Evolutionary conservation across 2,329 filamentous ascomycete species (phyloP).

Genomic region (Exserohilum turcica): DNA sequence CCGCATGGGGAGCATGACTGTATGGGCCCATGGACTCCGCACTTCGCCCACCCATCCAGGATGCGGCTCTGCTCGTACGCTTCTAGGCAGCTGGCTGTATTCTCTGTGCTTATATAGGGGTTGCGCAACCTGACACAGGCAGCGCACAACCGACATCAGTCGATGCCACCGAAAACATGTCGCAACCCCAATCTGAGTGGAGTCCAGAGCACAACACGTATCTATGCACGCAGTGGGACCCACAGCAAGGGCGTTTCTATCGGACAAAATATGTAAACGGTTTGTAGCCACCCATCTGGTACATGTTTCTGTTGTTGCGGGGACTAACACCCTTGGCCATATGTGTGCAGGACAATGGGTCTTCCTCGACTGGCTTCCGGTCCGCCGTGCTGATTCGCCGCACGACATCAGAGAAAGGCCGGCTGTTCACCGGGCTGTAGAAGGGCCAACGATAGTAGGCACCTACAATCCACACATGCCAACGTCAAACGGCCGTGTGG

Average conservation of each 20-base stretch:
- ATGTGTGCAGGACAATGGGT: neutral
- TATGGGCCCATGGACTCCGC: neutral
- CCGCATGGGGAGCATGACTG: neutral
- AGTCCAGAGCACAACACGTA: neutral
- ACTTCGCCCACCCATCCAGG: neutral
- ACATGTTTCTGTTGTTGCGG: neutral
- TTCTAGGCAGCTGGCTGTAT: neutral
- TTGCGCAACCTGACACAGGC: neutral
- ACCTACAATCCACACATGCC: neutral
- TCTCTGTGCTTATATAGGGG: neutral
- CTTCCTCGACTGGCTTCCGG: neutral
- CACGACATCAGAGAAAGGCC: neutral
- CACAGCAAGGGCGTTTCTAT: neutral
- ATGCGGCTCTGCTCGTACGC: constrained; percentile 2
- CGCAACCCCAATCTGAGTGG: neutral
- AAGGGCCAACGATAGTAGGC: neutral
- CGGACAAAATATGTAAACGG: neutral
- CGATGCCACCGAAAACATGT: neutral
- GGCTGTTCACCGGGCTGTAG: neutral
- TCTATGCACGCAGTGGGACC: neutral
- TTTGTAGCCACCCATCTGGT: neutral
- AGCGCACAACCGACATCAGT: neutral
- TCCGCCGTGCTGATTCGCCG: neutral
- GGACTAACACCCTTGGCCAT: neutral
- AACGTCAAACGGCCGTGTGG: neutral